phyloP scores from a whole-genome alignment of 1,139 yeast genomes.

The Waltiozyma sp. region DNA sequence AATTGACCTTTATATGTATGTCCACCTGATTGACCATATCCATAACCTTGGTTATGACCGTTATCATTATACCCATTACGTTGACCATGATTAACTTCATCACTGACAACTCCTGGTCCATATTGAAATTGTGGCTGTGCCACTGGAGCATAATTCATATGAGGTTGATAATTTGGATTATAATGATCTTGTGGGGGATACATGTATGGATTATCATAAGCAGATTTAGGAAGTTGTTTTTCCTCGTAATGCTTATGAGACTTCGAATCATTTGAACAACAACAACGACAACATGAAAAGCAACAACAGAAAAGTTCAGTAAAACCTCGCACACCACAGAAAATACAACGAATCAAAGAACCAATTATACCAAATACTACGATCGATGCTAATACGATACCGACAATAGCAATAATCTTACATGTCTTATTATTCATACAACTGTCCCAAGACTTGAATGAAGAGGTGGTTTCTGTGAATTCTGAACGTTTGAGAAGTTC shows the following conservation, averaged over 20 bases:
- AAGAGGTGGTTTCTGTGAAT: conserved; percentile 33
- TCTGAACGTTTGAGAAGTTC: not conserved
- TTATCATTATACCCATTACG: not conserved
- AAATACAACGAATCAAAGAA: conserved; percentile 28
- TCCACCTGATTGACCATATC: not conserved
- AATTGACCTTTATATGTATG: not conserved
- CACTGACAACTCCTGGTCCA: conserved; percentile 9
- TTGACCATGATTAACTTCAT: conserved; percentile 3
- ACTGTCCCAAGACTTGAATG: conserved; percentile 62
- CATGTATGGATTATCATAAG: conserved; percentile 14
- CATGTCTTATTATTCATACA: conserved; percentile 74
- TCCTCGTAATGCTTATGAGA: conserved; percentile 5
- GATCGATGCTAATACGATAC: conserved; percentile 45
- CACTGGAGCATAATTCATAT: conserved; percentile 5
- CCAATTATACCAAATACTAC: conserved; percentile 29
- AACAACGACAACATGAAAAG: conserved; percentile 8
- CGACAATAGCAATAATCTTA: conserved; percentile 69
- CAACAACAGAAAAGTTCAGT: conserved; percentile 32
- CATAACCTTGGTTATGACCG: not conserved
- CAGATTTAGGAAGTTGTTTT: conserved; percentile 6
- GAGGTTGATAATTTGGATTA: not conserved
- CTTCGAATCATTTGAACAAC: not conserved
- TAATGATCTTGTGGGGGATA: conserved; percentile 11
- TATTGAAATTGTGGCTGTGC: conserved; percentile 5
- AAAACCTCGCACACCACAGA: conserved; percentile 29